Percentiles rank a stretch among this genome's conserved stretches.
Evolutionary conservation across 148 eudicot genomes (phyloP).

Genomic region (Fagopyrum homotropicum): DNA sequence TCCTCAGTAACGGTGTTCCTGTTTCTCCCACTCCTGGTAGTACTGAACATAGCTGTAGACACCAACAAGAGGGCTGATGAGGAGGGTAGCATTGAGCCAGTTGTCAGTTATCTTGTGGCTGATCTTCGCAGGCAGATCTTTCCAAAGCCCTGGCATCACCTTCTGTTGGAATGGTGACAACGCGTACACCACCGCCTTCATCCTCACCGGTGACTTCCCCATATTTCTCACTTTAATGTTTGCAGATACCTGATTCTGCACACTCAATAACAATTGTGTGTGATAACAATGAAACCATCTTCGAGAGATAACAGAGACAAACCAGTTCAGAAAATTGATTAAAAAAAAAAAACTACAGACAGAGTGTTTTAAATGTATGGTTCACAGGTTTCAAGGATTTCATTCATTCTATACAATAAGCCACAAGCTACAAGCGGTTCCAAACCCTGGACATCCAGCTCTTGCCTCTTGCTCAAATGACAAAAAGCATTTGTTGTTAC

Average conservation of each 20-base stretch:
- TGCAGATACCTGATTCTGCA: background rate
- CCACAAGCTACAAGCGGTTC: background rate
- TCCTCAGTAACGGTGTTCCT: constrained; percentile 55
- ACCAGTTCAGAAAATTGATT: background rate
- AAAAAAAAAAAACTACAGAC: background rate
- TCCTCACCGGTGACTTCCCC: constrained; percentile 76
- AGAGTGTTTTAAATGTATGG: background rate
- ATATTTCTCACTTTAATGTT: constrained; percentile 16
- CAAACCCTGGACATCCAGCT: background rate
- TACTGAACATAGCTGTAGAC: constrained; percentile 51
- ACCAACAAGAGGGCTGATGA: constrained; percentile 64
- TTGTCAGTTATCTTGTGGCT: constrained; percentile 75
- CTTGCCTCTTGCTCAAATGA: background rate
- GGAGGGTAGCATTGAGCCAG: constrained; percentile 68
- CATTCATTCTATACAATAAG: background rate
- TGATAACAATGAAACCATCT: no score
- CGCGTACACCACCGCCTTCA: constrained; percentile 81
- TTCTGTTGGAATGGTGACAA: constrained; percentile 92
- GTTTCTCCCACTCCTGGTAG: constrained; percentile 67
- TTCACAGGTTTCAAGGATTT: background rate
- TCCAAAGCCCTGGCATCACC: constrained; percentile 91
- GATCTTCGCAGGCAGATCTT: constrained; percentile 58
- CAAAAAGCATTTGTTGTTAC: no score
- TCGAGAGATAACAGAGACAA: no score
- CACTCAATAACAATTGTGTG: no score